A percentile compares a stretch with the other conserved stretches of the same genome.
Conservation (phyloP, 2,329 filamentous ascomycete genomes). For the Phaeoacremonium minimum region DNA sequence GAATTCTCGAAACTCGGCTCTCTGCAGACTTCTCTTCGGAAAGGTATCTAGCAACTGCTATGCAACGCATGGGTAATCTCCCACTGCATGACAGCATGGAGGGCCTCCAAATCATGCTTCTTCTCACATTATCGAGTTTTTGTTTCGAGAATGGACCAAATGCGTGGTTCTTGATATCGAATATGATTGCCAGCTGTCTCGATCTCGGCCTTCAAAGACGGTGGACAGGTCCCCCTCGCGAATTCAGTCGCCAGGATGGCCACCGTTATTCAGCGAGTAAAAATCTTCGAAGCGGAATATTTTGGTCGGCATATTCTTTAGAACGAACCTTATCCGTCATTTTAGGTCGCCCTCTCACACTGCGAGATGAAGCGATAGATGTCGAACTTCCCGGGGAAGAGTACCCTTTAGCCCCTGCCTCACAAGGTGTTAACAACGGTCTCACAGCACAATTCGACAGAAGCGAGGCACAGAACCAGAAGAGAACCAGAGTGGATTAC, state of each 20-base stretch:
- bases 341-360: conserved; percentile 18
- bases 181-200: conserved; percentile 18
- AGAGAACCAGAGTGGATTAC: conserved; percentile 14
- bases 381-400: no score
- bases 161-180: conserved; percentile 20
- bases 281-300: conserved; percentile 17
- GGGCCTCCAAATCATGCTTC: conserved; percentile 16
- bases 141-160: conserved; percentile 15
- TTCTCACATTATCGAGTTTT: conserved; percentile 17
- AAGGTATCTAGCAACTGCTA: conserved; percentile 17
- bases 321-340: conserved; percentile 17
- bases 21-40: conserved; percentile 15
- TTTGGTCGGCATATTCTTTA: conserved; percentile 20
- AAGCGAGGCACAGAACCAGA: no score
- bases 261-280: conserved; percentile 4
- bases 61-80: conserved; percentile 14
- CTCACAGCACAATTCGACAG: no score
- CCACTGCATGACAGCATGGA: conserved; percentile 16
- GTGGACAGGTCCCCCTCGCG: conserved; percentile 7
- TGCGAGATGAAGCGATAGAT: conserved; percentile 18
- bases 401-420: no score
- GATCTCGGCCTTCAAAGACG: conserved; percentile 20
- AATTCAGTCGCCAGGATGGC: conserved; percentile 1
- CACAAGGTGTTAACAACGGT: no score
- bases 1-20: conserved; percentile 15